phyloP scores from a whole-genome alignment of 2,329 filamentous ascomycete genomes.

The Fusarium tupiense region DNA sequence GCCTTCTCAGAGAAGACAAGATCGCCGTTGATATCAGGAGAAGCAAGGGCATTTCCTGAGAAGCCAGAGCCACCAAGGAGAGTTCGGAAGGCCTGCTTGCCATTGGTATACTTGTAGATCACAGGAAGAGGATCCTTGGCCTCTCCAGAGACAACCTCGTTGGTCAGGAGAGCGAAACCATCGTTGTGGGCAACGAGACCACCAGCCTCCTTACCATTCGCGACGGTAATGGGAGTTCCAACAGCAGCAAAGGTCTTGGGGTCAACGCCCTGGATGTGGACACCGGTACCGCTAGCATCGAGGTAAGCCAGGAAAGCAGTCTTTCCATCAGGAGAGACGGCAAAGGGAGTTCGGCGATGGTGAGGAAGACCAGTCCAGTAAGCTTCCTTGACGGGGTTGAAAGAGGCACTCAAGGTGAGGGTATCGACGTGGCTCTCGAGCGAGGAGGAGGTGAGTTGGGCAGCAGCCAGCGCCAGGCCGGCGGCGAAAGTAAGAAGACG shows the following conservation, averaged over 20 bases:
- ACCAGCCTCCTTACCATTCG: conserved; percentile 66
- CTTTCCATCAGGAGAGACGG: conserved; percentile 68
- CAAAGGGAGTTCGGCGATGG: conserved; percentile 70
- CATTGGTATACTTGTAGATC: conserved; percentile 67
- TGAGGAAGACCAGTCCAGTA: conserved; percentile 71
- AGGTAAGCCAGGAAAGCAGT: conserved; percentile 70
- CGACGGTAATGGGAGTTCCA: conserved; percentile 61
- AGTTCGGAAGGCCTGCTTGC: conserved; percentile 66
- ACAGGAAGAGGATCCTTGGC: conserved; percentile 63
- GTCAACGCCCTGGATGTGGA: conserved; percentile 67
- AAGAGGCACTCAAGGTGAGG: conserved; percentile 59
- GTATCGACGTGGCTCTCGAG: conserved; percentile 50
- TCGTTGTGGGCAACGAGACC: conserved; percentile 71
- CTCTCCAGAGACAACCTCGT: conserved; percentile 63
- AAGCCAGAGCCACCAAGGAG: conserved; percentile 67
- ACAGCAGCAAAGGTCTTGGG: conserved; percentile 63
- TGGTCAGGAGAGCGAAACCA: conserved; percentile 70
- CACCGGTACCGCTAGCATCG: conserved; percentile 62
- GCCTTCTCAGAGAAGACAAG: conserved; percentile 67
- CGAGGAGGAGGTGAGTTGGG: conserved; percentile 39
- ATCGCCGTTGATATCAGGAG: conserved; percentile 70
- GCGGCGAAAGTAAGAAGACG: conserved; percentile 40
- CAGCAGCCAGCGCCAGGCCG: conserved; percentile 42
- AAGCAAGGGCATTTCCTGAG: conserved; percentile 58
- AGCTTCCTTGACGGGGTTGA: conserved; percentile 66